phyloP scores from a whole-genome alignment of 257 asterid genomes.

The Sherardia arvensis region DNA sequence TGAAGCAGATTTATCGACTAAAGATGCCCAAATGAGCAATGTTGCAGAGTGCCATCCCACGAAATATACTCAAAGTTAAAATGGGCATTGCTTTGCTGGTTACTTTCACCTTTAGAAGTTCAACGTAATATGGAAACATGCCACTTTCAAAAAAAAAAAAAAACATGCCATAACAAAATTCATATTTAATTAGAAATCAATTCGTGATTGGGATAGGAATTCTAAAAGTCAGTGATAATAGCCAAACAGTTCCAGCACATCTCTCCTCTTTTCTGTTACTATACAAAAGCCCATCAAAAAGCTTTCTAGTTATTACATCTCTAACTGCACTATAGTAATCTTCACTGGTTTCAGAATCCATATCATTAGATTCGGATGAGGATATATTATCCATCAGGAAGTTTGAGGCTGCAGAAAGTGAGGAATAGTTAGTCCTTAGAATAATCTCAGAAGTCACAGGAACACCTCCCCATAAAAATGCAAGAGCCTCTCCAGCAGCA shows the following conservation, averaged over 20 bases:
- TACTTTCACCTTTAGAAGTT: too few relatives aligned
- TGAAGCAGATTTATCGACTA: too few relatives aligned
- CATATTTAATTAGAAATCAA: too few relatives aligned
- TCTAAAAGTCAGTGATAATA: constrained; percentile 80
- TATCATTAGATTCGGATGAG: constrained; percentile 34
- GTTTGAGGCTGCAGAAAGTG: constrained; percentile 81
- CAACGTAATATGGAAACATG: too few relatives aligned
- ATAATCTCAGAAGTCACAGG: constrained; percentile 81
- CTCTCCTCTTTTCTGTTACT: constrained; percentile 97
- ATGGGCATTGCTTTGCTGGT: too few relatives aligned
- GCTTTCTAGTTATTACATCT: constrained; percentile 76
- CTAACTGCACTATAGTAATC: constrained; percentile 57
- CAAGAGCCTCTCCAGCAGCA: constrained; percentile 99
- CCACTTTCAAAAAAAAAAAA: too few relatives aligned
- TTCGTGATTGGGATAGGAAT: too few relatives aligned
- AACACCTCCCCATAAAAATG: constrained; percentile 97
- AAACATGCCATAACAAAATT: too few relatives aligned
- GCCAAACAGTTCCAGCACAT: constrained; percentile 99
- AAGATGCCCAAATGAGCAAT: neutral
- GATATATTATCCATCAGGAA: constrained; percentile 79
- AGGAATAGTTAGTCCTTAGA: constrained; percentile 80
- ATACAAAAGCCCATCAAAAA: constrained; percentile 78
- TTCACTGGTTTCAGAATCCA: constrained; percentile 46
- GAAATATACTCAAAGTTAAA: too few relatives aligned
- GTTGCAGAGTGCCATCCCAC: neutral